Conservation (phyloP, 108 stramenopile genomes). For the Asterionellopsis glacialis region DNA sequence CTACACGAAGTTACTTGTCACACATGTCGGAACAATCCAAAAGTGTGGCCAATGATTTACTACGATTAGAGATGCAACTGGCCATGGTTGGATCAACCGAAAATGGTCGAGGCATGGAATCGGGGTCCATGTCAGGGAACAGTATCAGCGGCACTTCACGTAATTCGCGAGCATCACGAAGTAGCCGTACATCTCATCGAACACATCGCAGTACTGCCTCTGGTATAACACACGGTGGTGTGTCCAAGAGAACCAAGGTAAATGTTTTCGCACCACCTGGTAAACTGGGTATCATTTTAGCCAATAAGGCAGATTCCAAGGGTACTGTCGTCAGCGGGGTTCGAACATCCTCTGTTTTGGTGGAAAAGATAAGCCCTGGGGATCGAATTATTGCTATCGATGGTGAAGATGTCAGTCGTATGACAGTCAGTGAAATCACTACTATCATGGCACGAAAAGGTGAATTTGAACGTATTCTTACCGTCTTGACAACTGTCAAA, state of each 20-base stretch:
- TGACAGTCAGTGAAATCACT: slow-evolving; percentile 86
- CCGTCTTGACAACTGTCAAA: slow-evolving; percentile 41
- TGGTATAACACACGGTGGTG: not conserved
- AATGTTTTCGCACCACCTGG: slow-evolving; percentile 80
- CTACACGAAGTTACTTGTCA: slow-evolving; percentile 72
- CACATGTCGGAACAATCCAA: slow-evolving; percentile 86
- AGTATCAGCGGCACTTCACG: slow-evolving; percentile 18
- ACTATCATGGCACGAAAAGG: slow-evolving; percentile 86
- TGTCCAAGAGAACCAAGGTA: slow-evolving; percentile 47
- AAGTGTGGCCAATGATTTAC: slow-evolving; percentile 80
- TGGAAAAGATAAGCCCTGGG: slow-evolving; percentile 70
- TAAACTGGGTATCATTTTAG: slow-evolving; percentile 86
- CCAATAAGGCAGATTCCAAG: slow-evolving; percentile 81
- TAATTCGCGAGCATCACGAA: slow-evolving; percentile 12
- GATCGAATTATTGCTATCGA: slow-evolving; percentile 88
- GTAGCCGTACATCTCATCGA: not conserved
- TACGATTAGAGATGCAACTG: slow-evolving; percentile 80
- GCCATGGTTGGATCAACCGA: slow-evolving; percentile 70
- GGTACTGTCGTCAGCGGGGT: slow-evolving; percentile 89
- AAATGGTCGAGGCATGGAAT: slow-evolving; percentile 8
- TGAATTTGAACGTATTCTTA: slow-evolving; percentile 78
- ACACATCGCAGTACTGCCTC: no score
- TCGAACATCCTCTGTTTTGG: slow-evolving; percentile 71
- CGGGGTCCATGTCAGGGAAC: slow-evolving; percentile 7
- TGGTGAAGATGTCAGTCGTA: slow-evolving; percentile 86